Base-by-base conservation (phyloP, 768 basidiomycete genomes). In the Psilocybe sp. region DNA sequence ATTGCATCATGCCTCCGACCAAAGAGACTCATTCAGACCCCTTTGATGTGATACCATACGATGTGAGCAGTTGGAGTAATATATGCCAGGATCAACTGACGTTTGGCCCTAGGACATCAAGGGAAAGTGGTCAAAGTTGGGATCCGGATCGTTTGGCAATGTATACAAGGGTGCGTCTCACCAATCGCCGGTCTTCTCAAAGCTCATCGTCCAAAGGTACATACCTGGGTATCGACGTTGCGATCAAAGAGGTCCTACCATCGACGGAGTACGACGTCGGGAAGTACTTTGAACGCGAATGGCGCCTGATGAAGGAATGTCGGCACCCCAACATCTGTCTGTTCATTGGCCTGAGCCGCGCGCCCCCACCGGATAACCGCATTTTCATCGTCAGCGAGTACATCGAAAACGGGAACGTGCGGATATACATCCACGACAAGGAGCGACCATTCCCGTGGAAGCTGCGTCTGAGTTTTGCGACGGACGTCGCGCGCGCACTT, bases 231-330 rank as follows among this genome's bases (percentile, higher is more conserved):
- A 91, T 97, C 56, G 91, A 97, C 56, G 89, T 97, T 33, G 94
- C 94, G 32, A 92, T 98, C 68, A 97, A 97, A 68, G 95, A 98
- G 70, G 93, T 98, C 3, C 76, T 97, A 7, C 92, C 92, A 0
- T 93, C 89, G 16, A 87, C 71, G 5, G 91, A 89, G 50, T 98
- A 98, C 69, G 92, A 97, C 60, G 93, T 97, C 33, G 80, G 86
- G 59, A 99, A 99, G 69, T 98, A 99, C 73, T 96, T 98, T 66
- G 92, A 96, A 62, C 81, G 96, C n/a, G 96, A 99, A 77, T 97
- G 94, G 92, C 80, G 91, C 28, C 81, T 98, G 28, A 97, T 98
- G 93, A 92, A 93, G 77, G 90, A 93, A 73, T 87, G 89, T 37
- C 78, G 93, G 47, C 94, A 93, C 69, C 90, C 92, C 8, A 93